Base-by-base conservation (phyloP, 495 filamentous ascomycete species). In the Aspergillus incahuasiensis region DNA sequence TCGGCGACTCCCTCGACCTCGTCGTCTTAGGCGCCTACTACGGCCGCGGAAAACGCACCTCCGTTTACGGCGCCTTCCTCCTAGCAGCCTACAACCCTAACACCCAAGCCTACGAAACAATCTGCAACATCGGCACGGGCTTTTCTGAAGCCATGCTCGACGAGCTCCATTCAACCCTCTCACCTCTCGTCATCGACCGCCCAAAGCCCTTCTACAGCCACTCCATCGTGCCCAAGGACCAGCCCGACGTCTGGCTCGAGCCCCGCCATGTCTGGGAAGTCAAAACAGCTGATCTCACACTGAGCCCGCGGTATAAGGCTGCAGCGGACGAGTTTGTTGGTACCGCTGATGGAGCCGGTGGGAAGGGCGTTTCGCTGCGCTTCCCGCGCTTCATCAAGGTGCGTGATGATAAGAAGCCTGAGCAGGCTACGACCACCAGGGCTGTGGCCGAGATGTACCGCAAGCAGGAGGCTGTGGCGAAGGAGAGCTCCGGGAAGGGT, bases 181-280 rank as follows among this genome's bases (percentile, higher is more conserved):
- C 76, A 0, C 74, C 82, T 4, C 77, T 88, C 44, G 80, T 86
- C 57, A 98, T 98, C 61, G 90, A 95, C 61, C 83, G 83, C 9
- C 85, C 94, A 1, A 97, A 97, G 58, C 94, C 95, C 1, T 98
- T 96, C 71, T 98, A 97, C 68, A 75, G 83, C 1, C 95, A 98
- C 66, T 89, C 86, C 6, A 78, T 75, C 1, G 89, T 88, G 21
- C 85, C 86, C 28, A 92, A 95, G 63, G 87, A 96, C 62, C 94
- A 97, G 69, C 94, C 94, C 1, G 95, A 98, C 67, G 92, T 98
- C 30, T 98, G 94, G 94, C 95, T 98, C 67, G 94, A 97, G 72
- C 90, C 92, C 4, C 83, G 84, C 24, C 82, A 88, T 42, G 95
- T 98, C 1, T 98, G 94, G 94, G 94, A 98, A 71, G 91, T 97